phyloP scores from a whole-genome alignment of 1,284 basidiomycete species.

The Cutaneotrichosporon sp. region DNA sequence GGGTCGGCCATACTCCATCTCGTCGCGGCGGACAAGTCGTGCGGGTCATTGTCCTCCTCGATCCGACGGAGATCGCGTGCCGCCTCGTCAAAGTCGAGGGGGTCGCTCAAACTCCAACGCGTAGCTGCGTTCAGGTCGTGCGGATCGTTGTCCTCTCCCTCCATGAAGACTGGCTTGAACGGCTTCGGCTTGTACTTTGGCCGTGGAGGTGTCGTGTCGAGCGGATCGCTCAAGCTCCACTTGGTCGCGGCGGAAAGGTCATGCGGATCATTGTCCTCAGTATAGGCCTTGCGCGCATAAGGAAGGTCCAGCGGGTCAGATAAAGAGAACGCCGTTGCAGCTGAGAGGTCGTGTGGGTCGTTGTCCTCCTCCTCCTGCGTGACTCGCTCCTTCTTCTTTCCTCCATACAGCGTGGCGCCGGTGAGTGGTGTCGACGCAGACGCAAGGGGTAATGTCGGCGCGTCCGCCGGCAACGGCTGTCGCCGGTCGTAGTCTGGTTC shows the following conservation, averaged over 20 bases:
- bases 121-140: background rate
- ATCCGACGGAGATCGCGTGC: background rate
- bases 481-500: slow-evolving; percentile 1
- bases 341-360: slow-evolving; percentile 7
- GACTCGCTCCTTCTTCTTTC: background rate
- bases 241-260: slow-evolving; percentile 2
- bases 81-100: background rate
- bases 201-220: background rate
- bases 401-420: background rate
- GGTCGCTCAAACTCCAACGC: slow-evolving; percentile 1
- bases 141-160: slow-evolving; percentile 1
- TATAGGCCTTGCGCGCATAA: background rate
- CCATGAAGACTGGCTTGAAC: slow-evolving; percentile 2
- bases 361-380: background rate
- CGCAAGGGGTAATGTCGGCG: background rate
- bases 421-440: background rate
- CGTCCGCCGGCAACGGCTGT: background rate
- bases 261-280: slow-evolving; percentile 3
- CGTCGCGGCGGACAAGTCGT: background rate
- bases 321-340: background rate
- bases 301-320: background rate
- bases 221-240: background rate
- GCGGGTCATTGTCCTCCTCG: background rate
- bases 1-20: background rate
- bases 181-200: background rate